Percentiles rank a stretch among this genome's conserved stretches.
Evolutionary conservation across 208 protist genomes (phyloP).

Genomic region (Spongospora subterranea): DNA sequence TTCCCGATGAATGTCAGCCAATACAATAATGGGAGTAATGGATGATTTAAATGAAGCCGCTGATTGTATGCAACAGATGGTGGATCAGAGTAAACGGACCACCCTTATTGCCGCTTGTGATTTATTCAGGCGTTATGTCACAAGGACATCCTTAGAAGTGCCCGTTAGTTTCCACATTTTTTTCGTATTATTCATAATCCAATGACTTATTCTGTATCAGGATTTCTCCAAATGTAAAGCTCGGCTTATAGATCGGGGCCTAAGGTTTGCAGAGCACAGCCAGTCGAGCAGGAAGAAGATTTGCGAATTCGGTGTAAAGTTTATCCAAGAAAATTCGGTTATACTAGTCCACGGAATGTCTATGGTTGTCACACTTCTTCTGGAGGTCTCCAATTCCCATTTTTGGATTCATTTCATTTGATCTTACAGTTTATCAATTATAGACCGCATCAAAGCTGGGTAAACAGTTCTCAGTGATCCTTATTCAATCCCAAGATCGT

Average conservation of each 20-base stretch:
- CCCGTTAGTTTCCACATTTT: not conserved
- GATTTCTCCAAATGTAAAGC: conserved; percentile 53
- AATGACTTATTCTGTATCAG: not conserved
- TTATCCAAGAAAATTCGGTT: conserved; percentile 53
- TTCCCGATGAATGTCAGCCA: not conserved
- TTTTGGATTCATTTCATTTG: no score
- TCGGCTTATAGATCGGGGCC: conserved; percentile 10
- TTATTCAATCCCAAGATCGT: conserved; percentile 11
- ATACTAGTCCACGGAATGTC: conserved; percentile 3
- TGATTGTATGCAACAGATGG: not conserved
- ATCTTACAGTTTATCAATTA: not conserved
- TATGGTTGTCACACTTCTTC: conserved; percentile 29
- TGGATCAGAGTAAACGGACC: not conserved
- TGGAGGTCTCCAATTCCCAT: no score
- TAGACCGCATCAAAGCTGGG: not conserved
- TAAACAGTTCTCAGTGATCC: conserved; percentile 46
- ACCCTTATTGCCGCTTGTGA: conserved; percentile 14
- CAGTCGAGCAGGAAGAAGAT: conserved; percentile 29
- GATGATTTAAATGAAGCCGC: conserved; percentile 45
- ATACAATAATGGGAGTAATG: conserved; percentile 33
- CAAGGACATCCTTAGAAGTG: conserved; percentile 40
- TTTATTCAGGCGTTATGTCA: conserved; percentile 47
- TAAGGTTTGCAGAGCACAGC: conserved; percentile 30
- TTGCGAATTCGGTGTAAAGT: conserved; percentile 53
- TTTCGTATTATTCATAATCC: not conserved